Percentiles rank a stretch among this genome's conserved stretches.
These are phyloP conservation scores for Noccaea bulbosa DNA, from an alignment of 345 rosid species.

Conservation along the genomic window DNA sequence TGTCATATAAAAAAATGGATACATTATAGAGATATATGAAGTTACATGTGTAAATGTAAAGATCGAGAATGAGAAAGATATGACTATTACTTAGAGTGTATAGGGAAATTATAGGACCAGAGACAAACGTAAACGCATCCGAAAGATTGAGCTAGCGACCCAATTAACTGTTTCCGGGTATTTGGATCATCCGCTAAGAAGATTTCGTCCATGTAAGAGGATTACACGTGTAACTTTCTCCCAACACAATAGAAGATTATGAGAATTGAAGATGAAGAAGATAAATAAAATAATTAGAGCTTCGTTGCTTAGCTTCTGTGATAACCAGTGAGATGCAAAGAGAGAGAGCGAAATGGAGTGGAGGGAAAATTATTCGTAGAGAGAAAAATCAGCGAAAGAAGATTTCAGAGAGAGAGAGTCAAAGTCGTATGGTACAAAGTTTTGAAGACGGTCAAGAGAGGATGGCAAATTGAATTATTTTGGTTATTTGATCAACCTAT, in stretches of 20 bases:
- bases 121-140: slow-evolving; percentile 69
- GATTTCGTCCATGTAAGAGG: slow-evolving; percentile 54
- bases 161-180: slow-evolving; percentile 53
- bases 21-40: slow-evolving; percentile 14
- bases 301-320: slow-evolving; percentile 23
- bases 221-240: not conserved
- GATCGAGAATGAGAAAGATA: not conserved
- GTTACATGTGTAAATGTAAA: not conserved
- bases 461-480: slow-evolving; percentile 37
- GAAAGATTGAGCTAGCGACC: slow-evolving; percentile 49
- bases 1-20: not conserved
- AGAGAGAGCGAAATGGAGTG: slow-evolving; percentile 1
- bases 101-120: slow-evolving; percentile 54
- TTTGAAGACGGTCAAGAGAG: slow-evolving; percentile 44
- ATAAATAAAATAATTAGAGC: not conserved
- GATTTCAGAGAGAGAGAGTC: slow-evolving; percentile 30
- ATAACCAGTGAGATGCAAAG: not conserved
- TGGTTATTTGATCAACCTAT: not conserved
- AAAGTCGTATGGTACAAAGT: slow-evolving; percentile 40
- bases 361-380: slow-evolving; percentile 46
- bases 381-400: slow-evolving; percentile 40
- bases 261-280: slow-evolving; percentile 6
- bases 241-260: not conserved
- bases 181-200: slow-evolving; percentile 48
- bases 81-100: slow-evolving; percentile 54